Evolutionary conservation across 805 yeast species (phyloP).

Genomic region (Saitoella complicata): DNA sequence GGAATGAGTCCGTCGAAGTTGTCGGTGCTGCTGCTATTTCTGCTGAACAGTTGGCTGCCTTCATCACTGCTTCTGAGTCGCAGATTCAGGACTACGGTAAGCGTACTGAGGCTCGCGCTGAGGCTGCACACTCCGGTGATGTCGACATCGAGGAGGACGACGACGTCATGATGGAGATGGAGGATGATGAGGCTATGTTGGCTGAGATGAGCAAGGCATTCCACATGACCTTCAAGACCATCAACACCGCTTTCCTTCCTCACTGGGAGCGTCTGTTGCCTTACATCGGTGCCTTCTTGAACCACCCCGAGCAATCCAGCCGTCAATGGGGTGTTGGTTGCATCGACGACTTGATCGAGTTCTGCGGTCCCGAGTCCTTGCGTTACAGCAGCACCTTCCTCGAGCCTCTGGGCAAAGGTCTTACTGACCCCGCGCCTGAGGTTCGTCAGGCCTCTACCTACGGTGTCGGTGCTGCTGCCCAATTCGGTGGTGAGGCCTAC

Average conservation of each 20-base stretch:
- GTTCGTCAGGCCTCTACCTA: constrained; percentile 80
- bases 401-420: constrained; percentile 45
- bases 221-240: constrained; percentile 49
- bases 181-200: constrained; percentile 64
- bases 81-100: constrained; percentile 52
- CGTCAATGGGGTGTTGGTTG: constrained; percentile 66
- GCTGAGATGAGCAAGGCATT: constrained; percentile 73
- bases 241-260: constrained; percentile 41
- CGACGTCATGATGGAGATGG: constrained; percentile 75
- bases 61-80: constrained; percentile 43
- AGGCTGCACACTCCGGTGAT: constrained; percentile 23
- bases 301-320: constrained; percentile 50
- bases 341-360: constrained; percentile 66
- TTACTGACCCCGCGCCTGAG: constrained; percentile 29
- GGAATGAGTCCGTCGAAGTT: constrained; percentile 47
- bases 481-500: constrained; percentile 51
- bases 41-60: constrained; percentile 34
- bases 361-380: constrained; percentile 52
- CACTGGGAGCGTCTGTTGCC: constrained; percentile 52
- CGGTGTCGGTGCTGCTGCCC: constrained; percentile 75
- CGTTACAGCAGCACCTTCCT: constrained; percentile 50
- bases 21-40: constrained; percentile 44
- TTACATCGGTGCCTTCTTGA: constrained; percentile 41
- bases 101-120: constrained; percentile 56
- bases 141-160: constrained; percentile 35